Evolutionary conservation across 306 rosid genomes (phyloP).

Genomic region (Vigna trinervia): DNA sequence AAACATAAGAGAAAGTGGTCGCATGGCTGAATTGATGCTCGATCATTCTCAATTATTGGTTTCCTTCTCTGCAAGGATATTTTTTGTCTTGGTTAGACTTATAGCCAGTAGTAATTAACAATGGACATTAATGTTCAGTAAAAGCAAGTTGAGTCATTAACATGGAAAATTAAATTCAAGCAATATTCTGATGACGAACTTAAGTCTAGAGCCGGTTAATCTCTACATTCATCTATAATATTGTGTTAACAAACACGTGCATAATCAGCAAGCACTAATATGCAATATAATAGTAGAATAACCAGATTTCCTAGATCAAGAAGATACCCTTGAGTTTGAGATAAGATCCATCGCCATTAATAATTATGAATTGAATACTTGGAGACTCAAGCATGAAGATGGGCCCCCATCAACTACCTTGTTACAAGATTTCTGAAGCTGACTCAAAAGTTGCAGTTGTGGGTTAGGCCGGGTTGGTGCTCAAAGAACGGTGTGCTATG

Average conservation of each 20-base stretch:
- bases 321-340: slow-evolving; percentile 28
- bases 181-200: background rate
- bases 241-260: slow-evolving; percentile 2
- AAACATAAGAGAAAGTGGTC: slow-evolving; percentile 11
- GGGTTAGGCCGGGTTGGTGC: slow-evolving; percentile 32
- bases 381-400: slow-evolving; percentile 40
- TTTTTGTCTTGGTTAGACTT: slow-evolving; percentile 30
- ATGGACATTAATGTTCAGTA: background rate
- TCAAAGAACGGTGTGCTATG: slow-evolving; percentile 1
- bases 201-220: background rate
- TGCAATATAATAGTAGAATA: background rate
- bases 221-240: background rate
- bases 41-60: slow-evolving; percentile 35
- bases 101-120: background rate
- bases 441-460: slow-evolving; percentile 49
- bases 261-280: slow-evolving; percentile 14
- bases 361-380: slow-evolving; percentile 45
- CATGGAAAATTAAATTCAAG: background rate
- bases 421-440: slow-evolving; percentile 37
- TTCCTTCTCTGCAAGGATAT: slow-evolving; percentile 31
- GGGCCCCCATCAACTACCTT: slow-evolving; percentile 27
- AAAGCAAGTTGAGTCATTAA: background rate
- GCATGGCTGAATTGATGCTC: slow-evolving; percentile 33
- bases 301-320: background rate
- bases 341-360: slow-evolving; percentile 41